Percentiles rank a stretch among this genome's conserved stretches.
These are phyloP conservation scores for Sugiyamaella paludigena DNA, from an alignment of 1,139 yeast genomes.

Conservation along the genomic window DNA sequence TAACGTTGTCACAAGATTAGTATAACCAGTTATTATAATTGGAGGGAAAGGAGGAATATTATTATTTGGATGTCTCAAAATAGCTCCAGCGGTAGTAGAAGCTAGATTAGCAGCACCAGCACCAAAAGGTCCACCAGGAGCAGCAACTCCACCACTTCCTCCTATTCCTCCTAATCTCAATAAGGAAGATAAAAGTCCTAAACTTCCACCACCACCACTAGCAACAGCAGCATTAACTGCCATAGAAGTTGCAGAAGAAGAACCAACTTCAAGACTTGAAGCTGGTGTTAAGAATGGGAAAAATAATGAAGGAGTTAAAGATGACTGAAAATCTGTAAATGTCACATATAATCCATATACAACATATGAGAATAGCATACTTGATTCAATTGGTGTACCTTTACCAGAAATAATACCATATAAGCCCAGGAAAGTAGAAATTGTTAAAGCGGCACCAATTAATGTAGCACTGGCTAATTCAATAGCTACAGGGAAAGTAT, in stretches of 20 bases:
- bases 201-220: constrained; percentile 2
- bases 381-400: constrained; percentile 87
- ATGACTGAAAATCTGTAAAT: constrained; percentile 65
- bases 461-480: constrained; percentile 76
- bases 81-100: not conserved
- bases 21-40: constrained; percentile 37
- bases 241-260: not conserved
- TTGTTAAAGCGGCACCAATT: constrained; percentile 78
- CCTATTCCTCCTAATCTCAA: constrained; percentile 7
- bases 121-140: not conserved
- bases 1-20: constrained; percentile 43
- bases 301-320: constrained; percentile 29
- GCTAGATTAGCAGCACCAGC: not conserved
- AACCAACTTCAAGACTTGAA: not conserved
- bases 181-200: constrained; percentile 12
- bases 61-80: constrained; percentile 15
- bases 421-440: constrained; percentile 69
- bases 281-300: constrained; percentile 26
- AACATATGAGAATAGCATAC: constrained; percentile 81
- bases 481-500: constrained; percentile 63
- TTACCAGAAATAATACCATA: constrained; percentile 80
- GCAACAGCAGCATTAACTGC: not conserved
- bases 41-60: constrained; percentile 39
- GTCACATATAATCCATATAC: constrained; percentile 91
- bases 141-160: not conserved